Percentiles rank a stretch among this genome's conserved stretches.
Evolutionary conservation across 352 stramenopile genomes (phyloP).

Genomic region (Pelagophyceae sp.): DNA sequence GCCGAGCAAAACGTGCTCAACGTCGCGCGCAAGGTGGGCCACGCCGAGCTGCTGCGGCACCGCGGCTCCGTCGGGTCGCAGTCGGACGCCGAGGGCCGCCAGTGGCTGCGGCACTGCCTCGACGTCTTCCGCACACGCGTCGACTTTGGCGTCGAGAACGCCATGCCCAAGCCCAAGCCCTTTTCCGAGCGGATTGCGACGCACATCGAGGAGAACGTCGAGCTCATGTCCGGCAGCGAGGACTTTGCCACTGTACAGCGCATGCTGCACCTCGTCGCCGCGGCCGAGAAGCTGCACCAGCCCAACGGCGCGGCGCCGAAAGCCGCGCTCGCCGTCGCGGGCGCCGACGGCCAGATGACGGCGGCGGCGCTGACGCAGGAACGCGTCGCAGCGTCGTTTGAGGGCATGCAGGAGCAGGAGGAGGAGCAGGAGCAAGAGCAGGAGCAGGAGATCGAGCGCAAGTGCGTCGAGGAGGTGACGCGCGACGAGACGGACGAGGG

Average conservation of each 20-base stretch:
- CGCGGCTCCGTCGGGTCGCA: constrained; percentile 5
- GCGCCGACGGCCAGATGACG: neutral
- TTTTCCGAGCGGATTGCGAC: constrained; percentile 35
- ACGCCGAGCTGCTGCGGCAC: constrained; percentile 35
- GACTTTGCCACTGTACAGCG: constrained; percentile 6
- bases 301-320: neutral
- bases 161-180: constrained; percentile 25
- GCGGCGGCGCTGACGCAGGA: neutral
- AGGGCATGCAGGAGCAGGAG: constrained; percentile 64
- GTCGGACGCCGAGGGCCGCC: neutral
- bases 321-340: neutral
- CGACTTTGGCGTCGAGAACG: constrained; percentile 47
- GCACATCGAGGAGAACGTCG: constrained; percentile 30
- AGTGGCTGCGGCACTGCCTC: constrained; percentile 24
- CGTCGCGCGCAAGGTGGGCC: constrained; percentile 77
- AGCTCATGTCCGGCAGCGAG: neutral
- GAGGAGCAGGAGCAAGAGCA: constrained; percentile 58
- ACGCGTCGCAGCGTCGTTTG: neutral
- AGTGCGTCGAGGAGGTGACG: constrained; percentile 50
- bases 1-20: constrained; percentile 71
- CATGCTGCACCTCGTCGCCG: neutral
- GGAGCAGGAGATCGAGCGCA: constrained; percentile 48
- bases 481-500: constrained; percentile 68
- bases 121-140: constrained; percentile 46
- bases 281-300: neutral